Base-by-base conservation (phyloP, 1,284 basidiomycete species). In the Apiotrichum laibachii region DNA sequence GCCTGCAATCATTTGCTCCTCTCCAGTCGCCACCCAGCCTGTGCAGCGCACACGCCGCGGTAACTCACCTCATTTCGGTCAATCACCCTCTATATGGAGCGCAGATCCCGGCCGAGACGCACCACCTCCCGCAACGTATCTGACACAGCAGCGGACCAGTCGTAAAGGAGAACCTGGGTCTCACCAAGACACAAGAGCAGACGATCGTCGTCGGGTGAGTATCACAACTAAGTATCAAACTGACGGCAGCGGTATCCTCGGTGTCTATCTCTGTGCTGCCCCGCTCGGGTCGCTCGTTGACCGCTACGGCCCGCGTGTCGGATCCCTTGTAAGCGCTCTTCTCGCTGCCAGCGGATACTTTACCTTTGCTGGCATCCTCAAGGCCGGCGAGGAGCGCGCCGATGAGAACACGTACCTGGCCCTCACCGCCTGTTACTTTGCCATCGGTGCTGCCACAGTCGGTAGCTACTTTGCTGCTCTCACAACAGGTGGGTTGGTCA, bases 251-350 rank as follows among this genome's bases (percentile, higher is more conserved):
- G 77, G 77, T n/a, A 75, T 77, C 42, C 67, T 77, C 31, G 77
- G 77, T 6, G 76, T 77, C 4, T 79, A 79, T 56, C 66, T 79
- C 22, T 71, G 74, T 55, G 77, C 77, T 8, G 77, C 76, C 8
- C 77, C 77, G 0, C 56, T 79, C 9, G 77, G 77, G 4, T 63
- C 74, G 1, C 50, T 77, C 12, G 72, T 69, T 16, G 77, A 79
- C 65, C 64, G 67, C 12, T 69, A 70, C 50, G 77, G 77, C n/a
- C 75, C 76, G 4, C 69, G 74, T 61, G 56, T 67, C 12, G 75
- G 69, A 11, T 78, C 76, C 0, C 62, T 77, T n/a, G 46, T 77
- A 4, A 72, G 75, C 8, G 76, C 70, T 2, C 34, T 65, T 1
- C 63, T 78, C 0, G 61, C 72, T 7, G 69, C 70, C 10, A 49